A percentile compares a stretch with the other conserved stretches of the same genome.
phyloP scores from a whole-genome alignment of 768 basidiomycete species.

The Coprinopsis cinerea region DNA sequence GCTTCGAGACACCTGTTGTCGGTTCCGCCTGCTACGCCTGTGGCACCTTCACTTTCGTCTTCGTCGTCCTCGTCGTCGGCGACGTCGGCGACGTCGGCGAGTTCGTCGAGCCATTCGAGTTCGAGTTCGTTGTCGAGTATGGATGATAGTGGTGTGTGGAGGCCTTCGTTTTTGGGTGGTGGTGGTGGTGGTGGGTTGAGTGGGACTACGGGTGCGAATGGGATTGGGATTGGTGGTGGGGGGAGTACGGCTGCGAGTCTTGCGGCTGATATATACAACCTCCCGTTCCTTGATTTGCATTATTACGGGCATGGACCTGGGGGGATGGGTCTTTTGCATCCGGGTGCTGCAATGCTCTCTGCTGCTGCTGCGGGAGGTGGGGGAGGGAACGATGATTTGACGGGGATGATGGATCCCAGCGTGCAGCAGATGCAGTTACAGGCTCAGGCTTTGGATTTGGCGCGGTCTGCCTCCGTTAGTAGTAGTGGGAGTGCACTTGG shows the following conservation, averaged over 20 bases:
- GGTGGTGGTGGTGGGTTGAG: not conserved
- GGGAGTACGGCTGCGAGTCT: not conserved
- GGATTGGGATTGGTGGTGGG: not conserved
- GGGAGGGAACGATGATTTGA: not conserved
- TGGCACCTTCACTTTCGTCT: not conserved
- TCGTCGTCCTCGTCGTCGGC: slow-evolving; percentile 1
- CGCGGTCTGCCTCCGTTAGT: slow-evolving; percentile 18
- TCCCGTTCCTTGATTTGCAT: slow-evolving; percentile 72
- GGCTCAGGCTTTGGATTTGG: slow-evolving; percentile 36
- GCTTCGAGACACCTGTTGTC: slow-evolving; percentile 9
- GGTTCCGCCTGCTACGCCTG: not conserved
- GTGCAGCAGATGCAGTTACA: slow-evolving; percentile 7
- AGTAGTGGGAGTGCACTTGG: slow-evolving; percentile 8
- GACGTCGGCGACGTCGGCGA: not conserved
- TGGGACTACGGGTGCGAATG: not conserved
- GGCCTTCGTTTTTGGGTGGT: not conserved
- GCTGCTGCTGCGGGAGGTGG: slow-evolving; percentile 8
- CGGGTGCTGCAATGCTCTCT: slow-evolving; percentile 13
- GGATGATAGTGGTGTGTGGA: slow-evolving; percentile 1
- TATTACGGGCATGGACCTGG: slow-evolving; percentile 25
- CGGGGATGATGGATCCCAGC: not conserved
- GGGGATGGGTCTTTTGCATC: slow-evolving; percentile 3
- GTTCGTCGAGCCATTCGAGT: not conserved
- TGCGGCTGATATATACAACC: slow-evolving; percentile 29
- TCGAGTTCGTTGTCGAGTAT: not conserved